Percentiles rank a stretch among this genome's conserved stretches.
Evolutionary conservation across 2,329 filamentous ascomycete species (phyloP).

Genomic region (Alternaria solani): DNA sequence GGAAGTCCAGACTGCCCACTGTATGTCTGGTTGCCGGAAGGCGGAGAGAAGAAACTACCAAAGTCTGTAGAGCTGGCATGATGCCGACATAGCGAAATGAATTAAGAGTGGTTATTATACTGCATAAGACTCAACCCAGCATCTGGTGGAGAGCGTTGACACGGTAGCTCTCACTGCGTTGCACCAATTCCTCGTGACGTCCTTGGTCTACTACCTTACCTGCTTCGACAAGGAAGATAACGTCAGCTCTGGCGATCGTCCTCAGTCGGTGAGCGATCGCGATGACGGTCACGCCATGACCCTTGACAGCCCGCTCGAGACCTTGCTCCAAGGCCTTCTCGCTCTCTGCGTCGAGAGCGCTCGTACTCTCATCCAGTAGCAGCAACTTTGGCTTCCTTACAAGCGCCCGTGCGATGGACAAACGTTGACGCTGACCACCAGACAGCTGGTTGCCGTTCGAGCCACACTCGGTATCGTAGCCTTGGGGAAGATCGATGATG

Average conservation of each 20-base stretch:
- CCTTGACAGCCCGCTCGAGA: slow-evolving; percentile 49
- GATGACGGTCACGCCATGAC: slow-evolving; percentile 51
- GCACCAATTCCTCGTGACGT: slow-evolving; percentile 58
- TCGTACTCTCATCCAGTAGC: slow-evolving; percentile 55
- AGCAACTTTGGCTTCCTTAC: slow-evolving; percentile 54
- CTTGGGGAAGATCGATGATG: slow-evolving; percentile 68
- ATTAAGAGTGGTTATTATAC: slow-evolving; percentile 10
- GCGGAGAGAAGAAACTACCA: slow-evolving; percentile 18
- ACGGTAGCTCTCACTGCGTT: slow-evolving; percentile 59
- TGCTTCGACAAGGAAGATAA: slow-evolving; percentile 58
- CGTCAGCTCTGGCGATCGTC: slow-evolving; percentile 54
- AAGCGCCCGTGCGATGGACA: slow-evolving; percentile 55
- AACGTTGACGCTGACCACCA: slow-evolving; percentile 54
- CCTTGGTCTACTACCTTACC: slow-evolving; percentile 60
- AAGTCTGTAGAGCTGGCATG: slow-evolving; percentile 23
- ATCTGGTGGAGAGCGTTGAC: slow-evolving; percentile 61
- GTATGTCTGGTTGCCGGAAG: slow-evolving; percentile 29
- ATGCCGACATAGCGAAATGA: neutral
- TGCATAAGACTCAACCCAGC: slow-evolving; percentile 41
- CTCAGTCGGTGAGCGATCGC: slow-evolving; percentile 56
- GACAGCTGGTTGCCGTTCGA: slow-evolving; percentile 53
- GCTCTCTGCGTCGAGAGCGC: slow-evolving; percentile 54
- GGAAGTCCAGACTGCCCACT: slow-evolving; percentile 22
- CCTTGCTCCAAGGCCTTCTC: slow-evolving; percentile 53
- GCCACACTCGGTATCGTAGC: slow-evolving; percentile 67